A percentile compares a stretch with the other conserved stretches of the same genome.
phyloP scores from a whole-genome alignment of 2,329 filamentous ascomycete species.

The Hymenoscyphus infarciens region DNA sequence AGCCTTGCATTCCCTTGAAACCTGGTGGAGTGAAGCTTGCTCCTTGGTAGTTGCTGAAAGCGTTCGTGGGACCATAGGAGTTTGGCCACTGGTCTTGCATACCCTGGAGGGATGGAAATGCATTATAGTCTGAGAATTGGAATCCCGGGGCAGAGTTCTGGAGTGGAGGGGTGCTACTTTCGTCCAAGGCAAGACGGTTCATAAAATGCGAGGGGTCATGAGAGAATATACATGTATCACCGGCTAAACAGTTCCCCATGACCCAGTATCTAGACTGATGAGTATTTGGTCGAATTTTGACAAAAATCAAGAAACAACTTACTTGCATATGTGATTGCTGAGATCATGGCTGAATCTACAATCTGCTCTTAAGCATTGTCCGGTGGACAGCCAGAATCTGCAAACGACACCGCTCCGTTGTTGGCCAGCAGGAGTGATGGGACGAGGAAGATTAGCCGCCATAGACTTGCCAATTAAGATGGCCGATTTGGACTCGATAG shows the following conservation, averaged over 20 bases:
- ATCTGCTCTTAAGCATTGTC: constrained; percentile 92
- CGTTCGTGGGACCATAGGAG: constrained; percentile 40
- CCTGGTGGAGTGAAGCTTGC: constrained; percentile 63
- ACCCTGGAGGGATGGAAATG: constrained; percentile 74
- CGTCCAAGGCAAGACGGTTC: constrained; percentile 74
- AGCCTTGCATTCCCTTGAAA: constrained; percentile 59
- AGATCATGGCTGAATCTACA: constrained; percentile 97
- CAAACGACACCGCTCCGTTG: constrained; percentile 86
- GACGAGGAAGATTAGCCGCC: constrained; percentile 65
- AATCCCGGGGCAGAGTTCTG: constrained; percentile 60
- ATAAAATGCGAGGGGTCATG: constrained; percentile 88
- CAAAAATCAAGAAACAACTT: constrained; percentile 39
- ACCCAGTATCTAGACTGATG: constrained; percentile 74
- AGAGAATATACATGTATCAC: constrained; percentile 92
- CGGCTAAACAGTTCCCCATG: constrained; percentile 90
- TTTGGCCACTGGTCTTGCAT: constrained; percentile 56
- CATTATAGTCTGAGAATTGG: constrained; percentile 77
- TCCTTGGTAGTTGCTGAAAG: constrained; percentile 51
- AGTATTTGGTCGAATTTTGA: constrained; percentile 15
- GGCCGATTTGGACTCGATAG: constrained; percentile 56
- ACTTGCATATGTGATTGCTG: constrained; percentile 97
- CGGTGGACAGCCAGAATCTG: constrained; percentile 94
- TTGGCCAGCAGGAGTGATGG: constrained; percentile 71
- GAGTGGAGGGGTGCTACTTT: constrained; percentile 59
- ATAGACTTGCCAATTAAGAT: constrained; percentile 89